Evolutionary conservation across 1,284 basidiomycete species (phyloP).

Genomic region (Exsudoporus floridanus): DNA sequence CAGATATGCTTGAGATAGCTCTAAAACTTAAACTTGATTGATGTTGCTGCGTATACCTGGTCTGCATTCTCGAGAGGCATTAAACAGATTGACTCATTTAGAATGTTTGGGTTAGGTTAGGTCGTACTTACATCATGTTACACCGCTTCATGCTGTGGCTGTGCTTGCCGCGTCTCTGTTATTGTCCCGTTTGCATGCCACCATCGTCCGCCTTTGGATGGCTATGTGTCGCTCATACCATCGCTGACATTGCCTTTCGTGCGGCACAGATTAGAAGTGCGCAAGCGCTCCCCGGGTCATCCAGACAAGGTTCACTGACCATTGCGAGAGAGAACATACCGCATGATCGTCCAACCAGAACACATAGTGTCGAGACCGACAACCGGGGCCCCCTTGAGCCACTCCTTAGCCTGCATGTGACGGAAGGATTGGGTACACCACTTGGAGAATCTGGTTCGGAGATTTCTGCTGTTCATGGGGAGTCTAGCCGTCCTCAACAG

Average conservation of each 20-base stretch:
- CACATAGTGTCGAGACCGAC: not conserved
- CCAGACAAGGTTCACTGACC: not conserved
- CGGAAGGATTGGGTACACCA: not conserved
- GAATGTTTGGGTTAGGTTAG: too few species aligned
- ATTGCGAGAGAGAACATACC: not conserved
- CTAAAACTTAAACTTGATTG: too few species aligned
- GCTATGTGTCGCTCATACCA: conserved; percentile 61
- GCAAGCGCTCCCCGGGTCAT: conserved; percentile 36
- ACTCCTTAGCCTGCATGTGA: not conserved
- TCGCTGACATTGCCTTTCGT: conserved; percentile 58
- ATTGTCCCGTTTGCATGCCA: conserved; percentile 45
- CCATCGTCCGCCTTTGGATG: conserved; percentile 69
- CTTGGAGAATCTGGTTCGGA: not conserved
- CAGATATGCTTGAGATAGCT: too few species aligned
- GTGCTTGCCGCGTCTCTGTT: conserved; percentile 4
- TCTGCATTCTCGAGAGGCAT: too few species aligned
- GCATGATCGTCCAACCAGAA: not conserved
- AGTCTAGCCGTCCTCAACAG: not conserved
- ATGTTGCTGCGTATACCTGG: too few species aligned
- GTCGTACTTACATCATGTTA: too few species aligned
- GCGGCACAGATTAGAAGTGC: conserved; percentile 56
- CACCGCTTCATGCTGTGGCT: conserved; percentile 6
- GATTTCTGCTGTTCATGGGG: not conserved
- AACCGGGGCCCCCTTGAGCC: not conserved
- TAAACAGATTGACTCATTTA: too few species aligned